Conservation (phyloP, 1,284 basidiomycete genomes). For the Ceratobasidium papillatum region DNA sequence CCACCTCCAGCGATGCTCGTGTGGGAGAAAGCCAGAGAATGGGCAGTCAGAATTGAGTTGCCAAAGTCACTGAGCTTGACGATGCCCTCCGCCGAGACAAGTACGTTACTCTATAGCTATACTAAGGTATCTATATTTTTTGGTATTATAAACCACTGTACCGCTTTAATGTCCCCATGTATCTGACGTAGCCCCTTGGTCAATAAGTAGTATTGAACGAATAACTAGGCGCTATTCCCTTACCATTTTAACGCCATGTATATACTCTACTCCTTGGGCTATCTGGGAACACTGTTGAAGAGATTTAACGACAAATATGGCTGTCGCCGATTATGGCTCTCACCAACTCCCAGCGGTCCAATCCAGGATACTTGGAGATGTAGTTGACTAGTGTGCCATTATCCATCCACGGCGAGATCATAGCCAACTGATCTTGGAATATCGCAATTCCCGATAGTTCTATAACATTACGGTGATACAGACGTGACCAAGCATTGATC, state of each 20-base stretch:
- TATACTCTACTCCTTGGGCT: constrained; percentile 1
- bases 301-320: neutral
- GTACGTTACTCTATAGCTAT: neutral
- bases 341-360: constrained; percentile 3
- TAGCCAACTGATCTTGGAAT: constrained; percentile 12
- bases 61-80: constrained; percentile 22
- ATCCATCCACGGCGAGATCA: constrained; percentile 31
- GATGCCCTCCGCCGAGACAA: neutral
- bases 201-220: neutral
- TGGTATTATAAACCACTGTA: neutral
- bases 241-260: neutral
- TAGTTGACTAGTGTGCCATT: neutral
- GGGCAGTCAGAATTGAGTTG: neutral
- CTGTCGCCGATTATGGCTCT: neutral
- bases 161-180: constrained; percentile 3
- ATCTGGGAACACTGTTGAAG: neutral
- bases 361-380: neutral
- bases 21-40: neutral
- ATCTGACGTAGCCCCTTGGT: neutral
- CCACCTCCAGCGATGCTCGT: neutral
- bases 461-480: constrained; percentile 10
- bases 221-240: neutral
- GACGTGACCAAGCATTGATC: constrained; percentile 28
- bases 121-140: neutral
- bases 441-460: neutral